These are phyloP conservation scores for Erodium moschatum DNA, from an alignment of 441 rosid genomes.

Conservation along the genomic window DNA sequence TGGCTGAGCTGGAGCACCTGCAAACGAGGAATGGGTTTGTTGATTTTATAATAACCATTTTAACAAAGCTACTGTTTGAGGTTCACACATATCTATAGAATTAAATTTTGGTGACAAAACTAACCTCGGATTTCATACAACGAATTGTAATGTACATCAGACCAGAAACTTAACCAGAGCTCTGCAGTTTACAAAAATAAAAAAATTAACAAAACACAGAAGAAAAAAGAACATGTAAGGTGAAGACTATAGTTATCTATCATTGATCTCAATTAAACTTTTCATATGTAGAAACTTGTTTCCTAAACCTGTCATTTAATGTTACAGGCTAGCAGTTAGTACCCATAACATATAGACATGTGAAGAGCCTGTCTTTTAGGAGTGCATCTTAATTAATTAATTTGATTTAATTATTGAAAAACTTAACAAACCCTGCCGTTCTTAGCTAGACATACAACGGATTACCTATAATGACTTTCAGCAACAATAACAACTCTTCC, in stretches of 20 bases:
- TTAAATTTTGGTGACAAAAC: constrained; percentile 18
- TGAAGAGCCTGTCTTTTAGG: not conserved
- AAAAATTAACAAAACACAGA: not conserved
- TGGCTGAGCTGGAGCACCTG: constrained; percentile 59
- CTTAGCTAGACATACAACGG: not conserved
- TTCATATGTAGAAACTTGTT: not conserved
- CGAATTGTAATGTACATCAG: constrained; percentile 92
- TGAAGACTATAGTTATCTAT: not conserved
- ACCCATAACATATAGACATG: not conserved
- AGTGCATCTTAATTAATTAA: not conserved
- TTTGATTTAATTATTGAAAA: too few species aligned
- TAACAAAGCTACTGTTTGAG: not conserved
- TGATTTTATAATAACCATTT: not conserved
- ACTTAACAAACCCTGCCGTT: not conserved
- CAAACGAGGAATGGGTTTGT: constrained; percentile 15
- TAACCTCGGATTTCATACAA: constrained; percentile 69
- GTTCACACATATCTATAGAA: not conserved
- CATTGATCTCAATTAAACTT: not conserved
- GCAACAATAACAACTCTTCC: not conserved
- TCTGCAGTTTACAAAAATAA: constrained; percentile 40
- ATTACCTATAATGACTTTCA: not conserved
- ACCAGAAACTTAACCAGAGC: constrained; percentile 97
- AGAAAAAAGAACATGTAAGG: not conserved
- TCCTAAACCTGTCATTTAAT: not conserved
- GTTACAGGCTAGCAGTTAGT: not conserved